Evolutionary conservation across 257 asterid genomes (phyloP).

Genomic region (Hygrophila difformis): DNA sequence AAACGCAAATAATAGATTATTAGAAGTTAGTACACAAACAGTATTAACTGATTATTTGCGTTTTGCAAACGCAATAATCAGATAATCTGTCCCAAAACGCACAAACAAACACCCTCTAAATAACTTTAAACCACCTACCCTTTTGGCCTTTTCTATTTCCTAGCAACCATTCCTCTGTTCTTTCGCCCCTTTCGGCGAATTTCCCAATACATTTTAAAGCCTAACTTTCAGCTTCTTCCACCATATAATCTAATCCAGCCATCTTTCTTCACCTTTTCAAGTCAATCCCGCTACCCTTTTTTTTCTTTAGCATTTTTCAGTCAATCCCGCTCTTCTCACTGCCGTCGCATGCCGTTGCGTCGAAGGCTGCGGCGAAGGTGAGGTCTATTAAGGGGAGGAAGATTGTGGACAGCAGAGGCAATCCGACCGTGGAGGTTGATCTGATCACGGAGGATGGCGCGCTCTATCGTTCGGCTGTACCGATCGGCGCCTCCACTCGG

Average conservation of each 20-base stretch:
- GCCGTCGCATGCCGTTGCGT: slow-evolving; percentile 26
- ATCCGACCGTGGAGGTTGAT: slow-evolving; percentile 98
- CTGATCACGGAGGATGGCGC: slow-evolving; percentile 64
- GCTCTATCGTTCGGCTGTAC: slow-evolving; percentile 87
- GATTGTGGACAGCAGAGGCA: slow-evolving; percentile 97
- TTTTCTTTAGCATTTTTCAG: neutral
- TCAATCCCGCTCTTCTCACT: slow-evolving; percentile 23
- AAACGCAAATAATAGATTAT: too few relatives aligned
- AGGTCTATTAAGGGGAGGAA: slow-evolving; percentile 80
- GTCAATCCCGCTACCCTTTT: neutral
- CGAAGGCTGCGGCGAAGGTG: slow-evolving; percentile 33
- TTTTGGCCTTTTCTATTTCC: too few relatives aligned
- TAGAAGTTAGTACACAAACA: too few relatives aligned
- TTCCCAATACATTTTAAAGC: too few relatives aligned
- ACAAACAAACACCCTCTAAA: too few relatives aligned
- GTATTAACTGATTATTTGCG: too few relatives aligned
- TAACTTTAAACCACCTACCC: too few relatives aligned
- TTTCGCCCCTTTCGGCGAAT: neutral
- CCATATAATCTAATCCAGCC: too few relatives aligned
- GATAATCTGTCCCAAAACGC: too few relatives aligned
- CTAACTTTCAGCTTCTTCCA: neutral
- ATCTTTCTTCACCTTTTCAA: too few relatives aligned
- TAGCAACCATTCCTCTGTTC: neutral
- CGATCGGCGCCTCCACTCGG: slow-evolving; percentile 99
- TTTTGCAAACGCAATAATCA: too few relatives aligned